Evolutionary conservation across 495 filamentous ascomycete species (phyloP), one percentile per base, ranked within the genome.

Genomic region (Xylaria scruposa): DNA sequence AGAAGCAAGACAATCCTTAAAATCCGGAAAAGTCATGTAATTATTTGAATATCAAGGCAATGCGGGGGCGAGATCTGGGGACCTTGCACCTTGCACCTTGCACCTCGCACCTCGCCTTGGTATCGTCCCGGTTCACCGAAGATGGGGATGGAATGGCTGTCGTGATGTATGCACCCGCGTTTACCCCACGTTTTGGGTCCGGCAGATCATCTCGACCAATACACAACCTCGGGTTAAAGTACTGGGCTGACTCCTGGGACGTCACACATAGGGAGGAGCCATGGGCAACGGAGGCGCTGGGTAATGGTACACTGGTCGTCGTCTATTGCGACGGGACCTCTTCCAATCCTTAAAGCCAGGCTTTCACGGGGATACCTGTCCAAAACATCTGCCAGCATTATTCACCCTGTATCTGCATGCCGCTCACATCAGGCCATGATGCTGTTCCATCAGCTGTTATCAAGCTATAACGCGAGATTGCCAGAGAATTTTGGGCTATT

Each of bases 151-250:
- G 29, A 31, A 31, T 31, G 73, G 46, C 44, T 31, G 67, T 63
- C 70, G 61, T 24, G 44, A 49, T 38, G 6, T 36, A 49, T 38
- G 6, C 21, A 49, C 46, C 47, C 31, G 49, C 49, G 49, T 67
- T 68, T 78, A 77, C 76, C 75, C 76, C 76, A 78, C 73, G 76
- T 71, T 74, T 54, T 70, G 66, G 33, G 54, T 36, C 68, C 76
- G 76, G 76, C 76, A 78, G 75, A 78, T 78, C 73, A 70, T 58
- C 68, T 70, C 56, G 26, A 71, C 76, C 75, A 77, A 77, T 77
- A 40, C 46, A 29, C 44, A 53, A 13, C 36, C 15, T 36, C 31
- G 69, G 76, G 73, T 63, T 75, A 78, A 78, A 78, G 31, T 42
- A 36, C 65, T n/a, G n/a, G 29, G 21, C 19, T 53, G 13, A 31